phyloP scores from a whole-genome alignment of 1,139 yeast genomes.

The Waltiozyma sp. region DNA sequence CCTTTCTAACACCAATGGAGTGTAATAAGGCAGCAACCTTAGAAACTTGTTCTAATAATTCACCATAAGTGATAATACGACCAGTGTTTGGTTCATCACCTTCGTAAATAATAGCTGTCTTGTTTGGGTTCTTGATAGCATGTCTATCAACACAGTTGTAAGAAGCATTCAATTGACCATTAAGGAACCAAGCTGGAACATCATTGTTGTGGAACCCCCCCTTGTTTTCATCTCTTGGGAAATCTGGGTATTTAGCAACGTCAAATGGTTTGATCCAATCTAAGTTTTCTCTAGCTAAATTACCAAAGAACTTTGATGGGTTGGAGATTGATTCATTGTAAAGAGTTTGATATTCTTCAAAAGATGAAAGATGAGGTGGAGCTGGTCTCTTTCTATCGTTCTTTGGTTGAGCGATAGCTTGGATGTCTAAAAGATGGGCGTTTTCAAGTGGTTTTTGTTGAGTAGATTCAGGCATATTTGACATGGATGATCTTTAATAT shows the following conservation, averaged over 20 bases:
- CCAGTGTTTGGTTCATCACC: slow-evolving; percentile 85
- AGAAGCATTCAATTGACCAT: slow-evolving; percentile 88
- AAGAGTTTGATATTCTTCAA: slow-evolving; percentile 47
- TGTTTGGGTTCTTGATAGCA: slow-evolving; percentile 78
- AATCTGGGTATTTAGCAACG: slow-evolving; percentile 45
- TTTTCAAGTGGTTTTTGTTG: slow-evolving; percentile 14
- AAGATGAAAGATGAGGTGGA: slow-evolving; percentile 22
- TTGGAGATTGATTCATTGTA: slow-evolving; percentile 63
- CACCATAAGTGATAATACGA: slow-evolving; percentile 68
- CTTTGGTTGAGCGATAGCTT: slow-evolving; percentile 16
- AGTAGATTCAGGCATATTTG: slow-evolving; percentile 13
- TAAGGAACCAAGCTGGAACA: slow-evolving; percentile 86
- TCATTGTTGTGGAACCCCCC: slow-evolving; percentile 69
- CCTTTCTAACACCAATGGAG: slow-evolving; percentile 81
- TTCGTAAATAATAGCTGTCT: slow-evolving; percentile 85
- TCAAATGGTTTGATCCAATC: slow-evolving; percentile 80
- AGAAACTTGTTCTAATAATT: slow-evolving; percentile 77
- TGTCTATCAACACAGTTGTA: slow-evolving; percentile 97
- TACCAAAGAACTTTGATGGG: slow-evolving; percentile 79
- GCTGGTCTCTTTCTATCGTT: slow-evolving; percentile 22
- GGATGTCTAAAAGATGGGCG: slow-evolving; percentile 19
- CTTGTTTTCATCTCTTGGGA: slow-evolving; percentile 37
- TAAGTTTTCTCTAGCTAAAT: slow-evolving; percentile 66
- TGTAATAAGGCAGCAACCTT: slow-evolving; percentile 79
- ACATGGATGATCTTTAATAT: neutral